Conservation (phyloP, 1,139 yeast species). For the Sugiyamaella grinbergsii region DNA sequence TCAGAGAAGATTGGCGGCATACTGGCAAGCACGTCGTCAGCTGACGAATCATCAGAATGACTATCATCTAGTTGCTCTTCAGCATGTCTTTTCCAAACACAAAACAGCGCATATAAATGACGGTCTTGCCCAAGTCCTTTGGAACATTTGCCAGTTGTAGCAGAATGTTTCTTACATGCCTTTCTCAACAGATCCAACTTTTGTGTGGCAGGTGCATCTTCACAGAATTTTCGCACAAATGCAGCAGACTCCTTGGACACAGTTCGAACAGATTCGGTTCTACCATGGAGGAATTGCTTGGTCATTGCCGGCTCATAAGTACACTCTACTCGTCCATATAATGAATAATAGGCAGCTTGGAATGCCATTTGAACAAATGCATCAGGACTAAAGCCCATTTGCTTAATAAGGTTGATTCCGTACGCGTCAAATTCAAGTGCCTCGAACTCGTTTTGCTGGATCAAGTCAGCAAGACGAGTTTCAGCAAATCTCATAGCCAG, state of each 20-base stretch:
- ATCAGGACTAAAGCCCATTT: conserved; percentile 89
- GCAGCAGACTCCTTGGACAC: conserved; percentile 79
- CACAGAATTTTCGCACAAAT: conserved; percentile 84
- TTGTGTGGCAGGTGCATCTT: conserved; percentile 60
- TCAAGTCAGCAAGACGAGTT: conserved; percentile 81
- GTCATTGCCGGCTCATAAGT: conserved; percentile 98
- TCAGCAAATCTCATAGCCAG: conserved; percentile 87
- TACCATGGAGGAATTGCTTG: conserved; percentile 78
- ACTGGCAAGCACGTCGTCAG: conserved; percentile 34
- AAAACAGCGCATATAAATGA: conserved; percentile 81
- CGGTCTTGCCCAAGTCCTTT: conserved; percentile 87
- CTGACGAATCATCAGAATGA: conserved; percentile 27
- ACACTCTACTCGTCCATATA: conserved; percentile 90
- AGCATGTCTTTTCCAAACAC: conserved; percentile 82
- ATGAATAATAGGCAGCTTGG: conserved; percentile 89
- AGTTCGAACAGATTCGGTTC: conserved; percentile 89
- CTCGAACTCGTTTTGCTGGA: conserved; percentile 85
- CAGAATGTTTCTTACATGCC: conserved; percentile 73
- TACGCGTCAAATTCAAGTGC: conserved; percentile 74
- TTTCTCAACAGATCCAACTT: conserved; percentile 62
- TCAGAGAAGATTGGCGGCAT: conserved; percentile 75
- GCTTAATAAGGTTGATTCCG: conserved; percentile 78
- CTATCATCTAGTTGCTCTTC: conserved; percentile 41
- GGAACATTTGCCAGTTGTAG: conserved; percentile 68
- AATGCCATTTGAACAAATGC: conserved; percentile 94